These are phyloP conservation scores for Amylostereum areolatum DNA, from an alignment of 1,284 basidiomycete genomes.

Conservation along the genomic window DNA sequence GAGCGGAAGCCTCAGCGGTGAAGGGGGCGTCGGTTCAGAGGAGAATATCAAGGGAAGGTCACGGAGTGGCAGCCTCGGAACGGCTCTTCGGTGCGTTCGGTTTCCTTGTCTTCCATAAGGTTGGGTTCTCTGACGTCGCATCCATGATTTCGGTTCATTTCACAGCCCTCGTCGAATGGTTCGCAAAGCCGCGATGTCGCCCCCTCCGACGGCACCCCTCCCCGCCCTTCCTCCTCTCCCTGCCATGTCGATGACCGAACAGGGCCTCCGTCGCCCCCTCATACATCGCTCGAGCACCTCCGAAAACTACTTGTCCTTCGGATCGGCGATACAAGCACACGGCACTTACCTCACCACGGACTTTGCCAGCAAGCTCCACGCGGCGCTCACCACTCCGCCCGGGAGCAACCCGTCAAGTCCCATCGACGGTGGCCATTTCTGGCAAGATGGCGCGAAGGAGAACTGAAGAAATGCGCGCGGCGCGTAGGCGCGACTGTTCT, in stretches of 20 bases:
- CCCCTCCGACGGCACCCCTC: constrained; percentile 28
- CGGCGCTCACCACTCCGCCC: constrained; percentile 3
- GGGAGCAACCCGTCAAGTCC: constrained; percentile 3
- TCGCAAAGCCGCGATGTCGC: constrained; percentile 22
- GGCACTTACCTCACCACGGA: constrained; percentile 1
- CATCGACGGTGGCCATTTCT: constrained; percentile 5
- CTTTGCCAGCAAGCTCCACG: constrained; percentile 2
- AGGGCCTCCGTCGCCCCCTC: constrained; percentile 18
- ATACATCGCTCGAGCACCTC: constrained; percentile 6
- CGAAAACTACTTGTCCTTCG: constrained; percentile 10
- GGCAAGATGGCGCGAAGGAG: constrained; percentile 7
- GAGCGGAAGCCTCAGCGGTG: constrained; percentile 31
- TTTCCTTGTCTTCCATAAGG: neutral
- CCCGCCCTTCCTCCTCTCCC: constrained; percentile 22
- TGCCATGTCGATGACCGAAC: constrained; percentile 3
- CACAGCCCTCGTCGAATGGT: constrained; percentile 25
- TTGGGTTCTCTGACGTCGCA: neutral
- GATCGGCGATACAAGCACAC: neutral
- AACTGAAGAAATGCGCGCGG: constrained; percentile 2
- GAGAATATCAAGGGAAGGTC: constrained; percentile 31
- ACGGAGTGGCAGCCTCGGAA: constrained; percentile 42
- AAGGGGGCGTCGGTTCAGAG: constrained; percentile 19
- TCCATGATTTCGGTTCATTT: constrained; percentile 2
- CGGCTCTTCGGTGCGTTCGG: constrained; percentile 27
- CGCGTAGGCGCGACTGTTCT: too few relatives aligned